phyloP scores from a whole-genome alignment of 495 filamentous ascomycete species.

The Patellaria atrata region DNA sequence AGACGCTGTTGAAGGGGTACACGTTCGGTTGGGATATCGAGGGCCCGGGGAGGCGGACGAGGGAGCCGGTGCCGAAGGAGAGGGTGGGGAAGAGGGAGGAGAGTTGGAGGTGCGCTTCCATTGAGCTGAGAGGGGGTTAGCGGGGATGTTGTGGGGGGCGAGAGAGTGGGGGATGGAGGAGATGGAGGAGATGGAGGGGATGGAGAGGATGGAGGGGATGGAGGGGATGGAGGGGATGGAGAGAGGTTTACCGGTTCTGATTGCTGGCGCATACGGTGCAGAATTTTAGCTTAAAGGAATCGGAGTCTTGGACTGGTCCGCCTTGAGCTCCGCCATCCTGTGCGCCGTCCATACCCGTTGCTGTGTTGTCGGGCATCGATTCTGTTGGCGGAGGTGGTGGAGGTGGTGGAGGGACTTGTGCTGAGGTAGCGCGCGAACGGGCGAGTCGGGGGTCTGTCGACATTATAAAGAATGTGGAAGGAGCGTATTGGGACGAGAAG shows the following conservation, averaged over 20 bases:
- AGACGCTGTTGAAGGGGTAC: slow-evolving; percentile 90
- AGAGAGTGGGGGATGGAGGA: background rate
- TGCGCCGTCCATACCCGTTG: slow-evolving; percentile 21
- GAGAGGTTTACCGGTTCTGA: slow-evolving; percentile 59
- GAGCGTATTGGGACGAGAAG: background rate
- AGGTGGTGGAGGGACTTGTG: slow-evolving; percentile 31
- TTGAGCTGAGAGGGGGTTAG: slow-evolving; percentile 42
- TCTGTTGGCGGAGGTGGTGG: slow-evolving; percentile 39
- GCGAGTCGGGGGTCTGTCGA: slow-evolving; percentile 42
- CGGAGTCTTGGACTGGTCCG: slow-evolving; percentile 18
- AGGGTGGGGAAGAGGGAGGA: slow-evolving; percentile 83
- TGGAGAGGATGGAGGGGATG: background rate
- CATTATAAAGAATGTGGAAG: slow-evolving; percentile 26
- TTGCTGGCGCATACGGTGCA: slow-evolving; percentile 99
- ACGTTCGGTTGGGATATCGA: slow-evolving; percentile 88
- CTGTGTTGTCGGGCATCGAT: slow-evolving; percentile 16
- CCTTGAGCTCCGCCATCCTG: slow-evolving; percentile 34
- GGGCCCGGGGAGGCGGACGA: slow-evolving; percentile 87
- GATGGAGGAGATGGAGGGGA: background rate
- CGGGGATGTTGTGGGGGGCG: slow-evolving; percentile 6
- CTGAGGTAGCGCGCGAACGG: slow-evolving; percentile 25
- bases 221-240: background rate
- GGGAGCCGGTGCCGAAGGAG: slow-evolving; percentile 91
- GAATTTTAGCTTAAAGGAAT: slow-evolving; percentile 69
- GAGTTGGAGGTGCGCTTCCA: slow-evolving; percentile 92